Base-by-base conservation (phyloP, 2,329 filamentous ascomycete genomes). In the Fusarium sp. region DNA sequence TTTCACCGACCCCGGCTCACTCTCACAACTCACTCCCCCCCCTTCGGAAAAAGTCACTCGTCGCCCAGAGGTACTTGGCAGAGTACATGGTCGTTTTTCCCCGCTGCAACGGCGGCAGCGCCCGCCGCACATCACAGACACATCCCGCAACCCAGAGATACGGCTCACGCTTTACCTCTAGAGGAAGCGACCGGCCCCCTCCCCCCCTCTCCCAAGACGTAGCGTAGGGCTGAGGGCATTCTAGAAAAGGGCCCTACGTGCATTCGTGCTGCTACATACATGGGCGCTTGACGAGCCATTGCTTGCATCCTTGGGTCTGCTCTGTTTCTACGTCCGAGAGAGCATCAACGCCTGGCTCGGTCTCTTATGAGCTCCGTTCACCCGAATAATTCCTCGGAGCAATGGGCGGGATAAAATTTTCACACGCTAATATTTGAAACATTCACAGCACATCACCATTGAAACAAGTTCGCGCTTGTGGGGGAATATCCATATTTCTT, bases 101-200 rank as follows among this genome's bases (percentile, higher is more conserved):
- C 72, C 66, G 67, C 71, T 73, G 69, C 69, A 73, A 71, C 65
- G 40, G 70, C 72, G 72, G 72, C 72, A 65, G 66, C 65, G 60
- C 72, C 72, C 72, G 71, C 65, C 57, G 67, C 62, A 51, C 69
- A 71, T 69, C 66, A 48, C 66, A 55, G 44, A 68, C 43, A 54
- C 56, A 54, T 72, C 53, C 64, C 56, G 64, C 65, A 60, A 52
- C 51, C 67, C 60, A 61, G 63, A 54, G 68, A 62, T 65, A 54
- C 41, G 68, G 62, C 66, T 62, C 69, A 73, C 72, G 72, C 72
- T 74, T 74, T 69, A 47, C 72, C 72, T 74, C 72, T 74, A 74
- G 72, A 73, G 71, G 72, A 62, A 74, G 66, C 48, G 60, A 73
- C 56, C 55, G 40, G 53, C 61, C 61, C 60, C 65, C 63, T 12